phyloP scores from a whole-genome alignment of 139 green algal species.

The Chlamydomonas eustigma region DNA sequence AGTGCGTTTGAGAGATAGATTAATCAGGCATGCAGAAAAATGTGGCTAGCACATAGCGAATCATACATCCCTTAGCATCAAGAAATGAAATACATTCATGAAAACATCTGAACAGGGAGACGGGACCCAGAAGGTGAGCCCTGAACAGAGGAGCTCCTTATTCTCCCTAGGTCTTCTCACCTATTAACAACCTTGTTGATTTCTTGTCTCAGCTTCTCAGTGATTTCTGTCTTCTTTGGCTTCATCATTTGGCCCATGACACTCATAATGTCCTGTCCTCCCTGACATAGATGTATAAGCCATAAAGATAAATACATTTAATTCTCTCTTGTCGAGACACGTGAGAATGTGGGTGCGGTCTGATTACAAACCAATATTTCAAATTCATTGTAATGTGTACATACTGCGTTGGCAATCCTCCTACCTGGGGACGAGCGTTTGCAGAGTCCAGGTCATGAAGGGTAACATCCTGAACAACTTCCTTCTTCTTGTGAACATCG shows the following conservation, averaged over 20 bases:
- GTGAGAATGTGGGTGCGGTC: too few relatives aligned
- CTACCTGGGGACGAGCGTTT: constrained; percentile 85
- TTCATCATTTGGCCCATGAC: constrained; percentile 96
- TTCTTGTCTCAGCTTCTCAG: constrained; percentile 96
- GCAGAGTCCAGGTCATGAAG: constrained; percentile 96
- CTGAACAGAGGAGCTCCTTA: neutral
- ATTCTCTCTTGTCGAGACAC: too few relatives aligned
- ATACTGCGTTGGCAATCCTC: too few relatives aligned
- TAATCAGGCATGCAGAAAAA: too few relatives aligned
- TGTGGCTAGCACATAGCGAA: neutral
- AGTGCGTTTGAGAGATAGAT: too few relatives aligned
- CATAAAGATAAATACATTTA: constrained; percentile 1
- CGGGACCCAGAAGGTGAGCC: neutral
- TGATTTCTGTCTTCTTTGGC: constrained; percentile 99
- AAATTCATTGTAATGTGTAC: too few relatives aligned
- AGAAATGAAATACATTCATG: neutral
- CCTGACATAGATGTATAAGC: neutral
- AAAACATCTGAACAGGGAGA: neutral
- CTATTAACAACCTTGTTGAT: constrained; percentile 89
- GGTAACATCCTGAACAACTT: constrained; percentile 98
- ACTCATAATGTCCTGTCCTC: constrained; percentile 88
- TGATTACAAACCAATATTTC: too few relatives aligned
- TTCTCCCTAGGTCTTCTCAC: neutral
- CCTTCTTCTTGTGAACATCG: constrained; percentile 99
- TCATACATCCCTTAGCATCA: neutral